A percentile compares a stretch with the other conserved stretches of the same genome.
Conservation (phyloP, 2,329 filamentous ascomycete genomes). For the Fusarium subtropicale region DNA sequence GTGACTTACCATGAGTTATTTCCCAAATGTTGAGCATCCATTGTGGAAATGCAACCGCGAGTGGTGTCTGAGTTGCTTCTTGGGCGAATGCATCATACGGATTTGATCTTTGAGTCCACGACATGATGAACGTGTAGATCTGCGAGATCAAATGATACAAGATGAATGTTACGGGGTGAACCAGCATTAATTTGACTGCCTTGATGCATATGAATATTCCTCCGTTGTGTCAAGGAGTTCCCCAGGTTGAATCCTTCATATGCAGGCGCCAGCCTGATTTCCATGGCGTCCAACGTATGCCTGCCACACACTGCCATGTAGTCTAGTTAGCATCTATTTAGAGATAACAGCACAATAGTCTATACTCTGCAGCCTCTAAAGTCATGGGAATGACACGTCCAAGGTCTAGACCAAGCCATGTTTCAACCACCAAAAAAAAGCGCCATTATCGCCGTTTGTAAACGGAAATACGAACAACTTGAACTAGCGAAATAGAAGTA, state of each 20-base stretch:
- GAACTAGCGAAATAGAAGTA: neutral
- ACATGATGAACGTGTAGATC: constrained; percentile 30
- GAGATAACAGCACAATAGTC: neutral
- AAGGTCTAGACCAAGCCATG: constrained; percentile 42
- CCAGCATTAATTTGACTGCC: constrained; percentile 7
- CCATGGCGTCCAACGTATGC: neutral
- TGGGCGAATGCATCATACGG: constrained; percentile 45
- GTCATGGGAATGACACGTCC: neutral
- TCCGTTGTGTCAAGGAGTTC: neutral
- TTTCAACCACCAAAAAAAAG: constrained; percentile 26
- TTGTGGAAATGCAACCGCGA: constrained; percentile 38
- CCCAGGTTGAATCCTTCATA: neutral
- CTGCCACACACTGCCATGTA: neutral
- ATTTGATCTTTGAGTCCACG: constrained; percentile 44
- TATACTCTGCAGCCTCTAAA: neutral
- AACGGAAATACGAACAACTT: constrained; percentile 20
- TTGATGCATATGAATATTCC: neutral
- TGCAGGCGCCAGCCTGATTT: neutral
- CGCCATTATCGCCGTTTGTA: constrained; percentile 22
- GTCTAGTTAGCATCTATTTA: constrained; percentile 1
- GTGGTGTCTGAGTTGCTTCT: constrained; percentile 38
- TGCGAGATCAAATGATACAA: neutral
- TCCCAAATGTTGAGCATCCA: constrained; percentile 48
- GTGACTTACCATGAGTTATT: constrained; percentile 36
- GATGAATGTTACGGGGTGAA: neutral